Conservation (phyloP, 495 filamentous ascomycete species). For the Neurospora sublineolata region DNA sequence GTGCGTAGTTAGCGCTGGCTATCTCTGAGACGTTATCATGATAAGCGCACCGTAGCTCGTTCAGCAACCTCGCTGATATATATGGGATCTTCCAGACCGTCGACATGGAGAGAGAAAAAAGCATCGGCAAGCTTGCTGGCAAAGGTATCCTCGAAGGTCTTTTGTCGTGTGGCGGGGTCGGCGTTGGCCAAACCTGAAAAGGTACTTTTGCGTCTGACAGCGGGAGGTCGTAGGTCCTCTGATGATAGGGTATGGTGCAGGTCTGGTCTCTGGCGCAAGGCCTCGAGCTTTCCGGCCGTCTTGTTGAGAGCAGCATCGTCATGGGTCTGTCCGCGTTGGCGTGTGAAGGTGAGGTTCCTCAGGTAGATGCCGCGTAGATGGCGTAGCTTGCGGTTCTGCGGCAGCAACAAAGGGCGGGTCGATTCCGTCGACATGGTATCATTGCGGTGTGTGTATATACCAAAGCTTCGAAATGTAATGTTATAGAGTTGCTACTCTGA, state of each 20-base stretch:
- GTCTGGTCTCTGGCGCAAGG: constrained; percentile 39
- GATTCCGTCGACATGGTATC: constrained; percentile 28
- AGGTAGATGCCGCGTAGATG: constrained; percentile 81
- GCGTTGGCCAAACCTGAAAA: constrained; percentile 46
- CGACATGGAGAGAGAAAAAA: constrained; percentile 78
- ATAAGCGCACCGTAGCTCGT: constrained; percentile 50
- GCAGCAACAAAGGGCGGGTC: constrained; percentile 33
- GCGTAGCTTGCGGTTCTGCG: constrained; percentile 77
- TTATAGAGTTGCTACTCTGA: background rate
- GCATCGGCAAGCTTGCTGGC: constrained; percentile 67
- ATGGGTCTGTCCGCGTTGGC: constrained; percentile 58
- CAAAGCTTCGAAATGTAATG: background rate
- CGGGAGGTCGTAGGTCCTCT: constrained; percentile 44
- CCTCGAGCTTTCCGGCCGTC: constrained; percentile 56
- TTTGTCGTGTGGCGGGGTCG: constrained; percentile 58
- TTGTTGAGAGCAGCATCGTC: constrained; percentile 77
- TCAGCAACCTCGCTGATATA: constrained; percentile 82
- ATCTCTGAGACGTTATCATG: background rate
- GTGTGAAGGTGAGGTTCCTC: constrained; percentile 65
- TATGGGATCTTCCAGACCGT: constrained; percentile 54
- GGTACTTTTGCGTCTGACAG: constrained; percentile 54
- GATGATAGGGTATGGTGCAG: constrained; percentile 65
- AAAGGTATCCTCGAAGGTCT: constrained; percentile 62
- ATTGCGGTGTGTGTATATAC: constrained; percentile 3
- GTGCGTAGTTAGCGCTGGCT: background rate